Evolutionary conservation across 805 yeast genomes (phyloP), one percentile per base, ranked within the genome.

Genomic region (Wickerhamiella spandovensis): DNA sequence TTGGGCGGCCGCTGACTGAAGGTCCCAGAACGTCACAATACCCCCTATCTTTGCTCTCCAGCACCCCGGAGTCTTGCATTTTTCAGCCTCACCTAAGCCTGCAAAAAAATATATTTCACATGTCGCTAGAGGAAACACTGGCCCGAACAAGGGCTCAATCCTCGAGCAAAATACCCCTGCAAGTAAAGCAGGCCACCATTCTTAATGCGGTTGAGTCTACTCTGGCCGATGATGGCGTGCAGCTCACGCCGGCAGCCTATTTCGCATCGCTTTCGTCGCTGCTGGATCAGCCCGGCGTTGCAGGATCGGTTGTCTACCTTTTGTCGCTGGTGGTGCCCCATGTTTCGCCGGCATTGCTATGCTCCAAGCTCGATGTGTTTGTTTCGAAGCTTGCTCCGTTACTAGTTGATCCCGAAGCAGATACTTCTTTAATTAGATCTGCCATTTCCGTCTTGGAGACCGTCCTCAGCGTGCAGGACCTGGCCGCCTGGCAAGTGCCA

Each of bases 191-290:
- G 55, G 95, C 96, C 8, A 68, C 86, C 24, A 81, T 90, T 51
- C 72, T 92, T 46, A 75, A 82, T 21, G 95, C 97, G 3, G 89
- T 92, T 46, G 99, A 92, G 64, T 95, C 86, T 58, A 85, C 85
- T 58, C 74, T 92, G 43, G 72, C 74, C 43, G 87, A 80, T 55
- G 84, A 82, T 57, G 61, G 61, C 48, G 72, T 73, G 43, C 77
- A 77, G 47, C 73, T 74, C 45, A 72, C 84, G 15, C 81, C 95
- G 24, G 82, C 85, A 24, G 81, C 95, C 0, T 92, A 92, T 65
- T 81, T 88, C 59, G 80, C 89, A 17, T 84, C 96, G 0, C 82
- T 90, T 55, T 67, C 90, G 54, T 76, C 95, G 1, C 68, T 92
- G 24, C 70, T 92, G 52, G 94, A 86, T 53, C 94, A 87, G 64